Evolutionary conservation across 371 early-diverging fungal genomes (phyloP).

Genomic region (Mucor racemosus): DNA sequence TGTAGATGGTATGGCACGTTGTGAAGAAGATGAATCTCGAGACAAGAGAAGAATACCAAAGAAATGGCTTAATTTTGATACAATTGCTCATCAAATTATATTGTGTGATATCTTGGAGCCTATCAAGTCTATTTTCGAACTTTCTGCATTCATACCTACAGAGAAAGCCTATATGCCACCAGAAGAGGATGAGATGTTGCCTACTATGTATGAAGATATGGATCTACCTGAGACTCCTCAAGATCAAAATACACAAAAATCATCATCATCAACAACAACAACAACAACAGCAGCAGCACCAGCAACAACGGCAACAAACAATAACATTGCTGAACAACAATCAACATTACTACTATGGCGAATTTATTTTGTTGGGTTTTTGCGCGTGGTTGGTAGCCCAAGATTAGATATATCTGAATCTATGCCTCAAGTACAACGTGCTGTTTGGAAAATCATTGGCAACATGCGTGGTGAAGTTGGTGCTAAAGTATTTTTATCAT

Average conservation of each 20-base stretch:
- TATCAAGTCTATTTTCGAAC: slow-evolving; percentile 52
- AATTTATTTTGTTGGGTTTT: slow-evolving; percentile 57
- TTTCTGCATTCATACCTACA: slow-evolving; percentile 47
- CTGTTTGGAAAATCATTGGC: slow-evolving; percentile 63
- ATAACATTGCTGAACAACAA: slow-evolving; percentile 4
- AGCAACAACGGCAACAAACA: too few relatives aligned
- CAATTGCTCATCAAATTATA: slow-evolving; percentile 60
- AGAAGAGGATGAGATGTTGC: neutral
- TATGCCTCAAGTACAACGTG: slow-evolving; percentile 62
- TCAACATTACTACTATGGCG: slow-evolving; percentile 52
- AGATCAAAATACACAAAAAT: neutral
- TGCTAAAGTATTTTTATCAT: slow-evolving; percentile 51
- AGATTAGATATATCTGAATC: slow-evolving; percentile 62
- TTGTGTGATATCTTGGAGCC: slow-evolving; percentile 59
- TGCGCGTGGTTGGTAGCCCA: slow-evolving; percentile 64
- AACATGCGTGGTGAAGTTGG: slow-evolving; percentile 67
- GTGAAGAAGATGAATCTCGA: slow-evolving; percentile 32
- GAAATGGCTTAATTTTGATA: slow-evolving; percentile 63
- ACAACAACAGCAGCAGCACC: neutral
- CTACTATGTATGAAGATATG: slow-evolving; percentile 1
- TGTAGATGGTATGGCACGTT: slow-evolving; percentile 26
- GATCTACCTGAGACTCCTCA: neutral
- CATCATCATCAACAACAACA: neutral
- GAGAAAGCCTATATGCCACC: slow-evolving; percentile 13
- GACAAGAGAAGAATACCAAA: slow-evolving; percentile 45